Evolutionary conservation across 768 basidiomycete genomes (phyloP).

Genomic region (Floccularia luteovirens): DNA sequence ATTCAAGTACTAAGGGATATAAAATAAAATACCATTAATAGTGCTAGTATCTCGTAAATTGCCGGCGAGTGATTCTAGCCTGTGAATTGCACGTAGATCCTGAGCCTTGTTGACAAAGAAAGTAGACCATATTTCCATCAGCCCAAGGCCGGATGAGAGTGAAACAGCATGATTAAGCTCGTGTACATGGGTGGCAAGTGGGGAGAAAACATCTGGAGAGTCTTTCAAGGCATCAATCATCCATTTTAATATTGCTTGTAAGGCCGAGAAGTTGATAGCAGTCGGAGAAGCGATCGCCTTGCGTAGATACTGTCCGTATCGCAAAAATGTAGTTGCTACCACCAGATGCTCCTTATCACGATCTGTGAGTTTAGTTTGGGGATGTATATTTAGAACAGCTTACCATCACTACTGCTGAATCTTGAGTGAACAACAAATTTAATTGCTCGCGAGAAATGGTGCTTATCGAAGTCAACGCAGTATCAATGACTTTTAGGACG

Average conservation of each 20-base stretch:
- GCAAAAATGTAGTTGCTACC: conserved; percentile 27
- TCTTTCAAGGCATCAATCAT: conserved; percentile 33
- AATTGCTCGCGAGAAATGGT: too few species aligned
- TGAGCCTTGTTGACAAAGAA: conserved; percentile 24
- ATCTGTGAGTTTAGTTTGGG: not conserved
- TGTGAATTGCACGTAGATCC: conserved; percentile 4
- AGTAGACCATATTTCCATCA: conserved; percentile 64
- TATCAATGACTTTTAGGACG: too few species aligned
- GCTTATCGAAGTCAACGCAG: too few species aligned
- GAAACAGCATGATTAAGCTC: conserved; percentile 42
- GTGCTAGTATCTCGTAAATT: conserved; percentile 11
- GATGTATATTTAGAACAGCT: not conserved
- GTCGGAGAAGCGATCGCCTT: conserved; percentile 23
- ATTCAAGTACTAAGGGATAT: conserved; percentile 1
- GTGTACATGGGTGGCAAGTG: conserved; percentile 21
- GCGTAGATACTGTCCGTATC: conserved; percentile 33
- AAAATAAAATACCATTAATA: conserved; percentile 9
- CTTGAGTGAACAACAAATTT: too few species aligned
- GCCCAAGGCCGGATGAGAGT: conserved; percentile 63
- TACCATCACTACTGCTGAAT: not conserved
- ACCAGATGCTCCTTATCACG: conserved; percentile 19
- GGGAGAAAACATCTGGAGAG: conserved; percentile 22
- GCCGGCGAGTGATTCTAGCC: conserved; percentile 15
- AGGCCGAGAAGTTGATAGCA: conserved; percentile 63
- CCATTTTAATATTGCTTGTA: conserved; percentile 52